Percentiles rank a stretch among this genome's conserved stretches.
phyloP scores from a whole-genome alignment of 805 yeast genomes.

The Blastobotrys peoriensis region DNA sequence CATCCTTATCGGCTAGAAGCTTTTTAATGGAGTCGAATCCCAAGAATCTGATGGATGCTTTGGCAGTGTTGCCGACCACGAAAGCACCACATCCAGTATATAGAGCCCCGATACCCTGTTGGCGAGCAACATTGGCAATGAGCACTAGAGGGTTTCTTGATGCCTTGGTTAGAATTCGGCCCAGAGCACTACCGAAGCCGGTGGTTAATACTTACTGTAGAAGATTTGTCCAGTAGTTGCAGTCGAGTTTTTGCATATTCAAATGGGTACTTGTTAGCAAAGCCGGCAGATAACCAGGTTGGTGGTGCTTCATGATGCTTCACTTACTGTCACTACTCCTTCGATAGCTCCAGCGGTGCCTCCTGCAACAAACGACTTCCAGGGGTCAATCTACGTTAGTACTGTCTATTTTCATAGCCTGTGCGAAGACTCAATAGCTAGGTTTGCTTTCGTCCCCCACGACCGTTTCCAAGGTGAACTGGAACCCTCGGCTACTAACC shows the following conservation, averaged over 20 bases:
- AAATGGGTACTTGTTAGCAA: slow-evolving; percentile 63
- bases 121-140: slow-evolving; percentile 64
- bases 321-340: slow-evolving; percentile 62
- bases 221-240: slow-evolving; percentile 47
- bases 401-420: too few species aligned
- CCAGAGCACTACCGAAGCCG: neutral
- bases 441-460: too few species aligned
- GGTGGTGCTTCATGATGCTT: too few species aligned
- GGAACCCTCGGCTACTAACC: too few species aligned
- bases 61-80: slow-evolving; percentile 91
- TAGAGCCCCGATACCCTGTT: slow-evolving; percentile 71
- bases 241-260: slow-evolving; percentile 94
- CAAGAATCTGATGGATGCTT: slow-evolving; percentile 90
- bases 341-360: slow-evolving; percentile 51
- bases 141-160: slow-evolving; percentile 81
- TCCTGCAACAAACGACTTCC: slow-evolving; percentile 39
- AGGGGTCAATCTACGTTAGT: slow-evolving; percentile 21
- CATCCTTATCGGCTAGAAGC: slow-evolving; percentile 70
- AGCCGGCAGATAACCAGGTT: too few species aligned
- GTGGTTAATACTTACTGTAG: slow-evolving; percentile 14
- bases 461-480: too few species aligned
- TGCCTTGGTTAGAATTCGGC: slow-evolving; percentile 36
- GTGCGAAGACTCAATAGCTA: too few species aligned
- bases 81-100: slow-evolving; percentile 97
- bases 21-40: slow-evolving; percentile 87